A percentile compares a stretch with the other conserved stretches of the same genome.
Evolutionary conservation across 352 stramenopile genomes (phyloP).

Genomic region (Phytophthora hybrid): DNA sequence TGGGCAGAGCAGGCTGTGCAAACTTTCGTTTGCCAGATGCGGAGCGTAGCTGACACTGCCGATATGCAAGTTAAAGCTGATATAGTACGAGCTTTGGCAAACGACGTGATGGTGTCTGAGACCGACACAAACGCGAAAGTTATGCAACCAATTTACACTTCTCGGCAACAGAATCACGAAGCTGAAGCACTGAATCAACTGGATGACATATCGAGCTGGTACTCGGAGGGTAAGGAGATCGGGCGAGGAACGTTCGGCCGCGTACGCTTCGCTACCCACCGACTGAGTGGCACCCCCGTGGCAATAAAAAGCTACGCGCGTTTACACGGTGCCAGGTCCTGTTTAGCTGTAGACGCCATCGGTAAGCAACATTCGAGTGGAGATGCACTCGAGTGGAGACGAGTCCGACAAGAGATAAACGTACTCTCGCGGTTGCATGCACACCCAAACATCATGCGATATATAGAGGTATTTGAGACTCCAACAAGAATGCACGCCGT

Average conservation of each 20-base stretch:
- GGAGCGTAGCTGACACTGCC: conserved; percentile 4
- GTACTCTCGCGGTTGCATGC: conserved; percentile 49
- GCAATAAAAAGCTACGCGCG: conserved; percentile 77
- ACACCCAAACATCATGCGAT: conserved; percentile 58
- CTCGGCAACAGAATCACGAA: conserved; percentile 15
- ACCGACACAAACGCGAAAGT: not conserved
- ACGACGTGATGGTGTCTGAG: not conserved
- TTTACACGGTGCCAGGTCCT: conserved; percentile 46
- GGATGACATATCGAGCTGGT: conserved; percentile 45
- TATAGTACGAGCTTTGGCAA: conserved; percentile 16
- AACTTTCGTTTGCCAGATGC: conserved; percentile 34
- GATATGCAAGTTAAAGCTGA: conserved; percentile 24
- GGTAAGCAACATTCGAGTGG: conserved; percentile 10
- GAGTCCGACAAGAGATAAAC: conserved; percentile 62
- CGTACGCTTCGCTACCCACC: conserved; percentile 54
- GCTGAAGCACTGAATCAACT: conserved; percentile 12
- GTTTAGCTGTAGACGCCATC: conserved; percentile 28
- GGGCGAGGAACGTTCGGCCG: conserved; percentile 63
- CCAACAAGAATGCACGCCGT: conserved; percentile 64
- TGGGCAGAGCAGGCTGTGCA: conserved; percentile 26
- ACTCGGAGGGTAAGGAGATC: conserved; percentile 55
- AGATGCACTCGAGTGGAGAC: conserved; percentile 66
- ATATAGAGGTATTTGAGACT: conserved; percentile 71
- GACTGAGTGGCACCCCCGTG: conserved; percentile 50
- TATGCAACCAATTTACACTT: not conserved